phyloP scores from a whole-genome alignment of 2,329 filamentous ascomycete species.

The Cercospora berteroae region DNA sequence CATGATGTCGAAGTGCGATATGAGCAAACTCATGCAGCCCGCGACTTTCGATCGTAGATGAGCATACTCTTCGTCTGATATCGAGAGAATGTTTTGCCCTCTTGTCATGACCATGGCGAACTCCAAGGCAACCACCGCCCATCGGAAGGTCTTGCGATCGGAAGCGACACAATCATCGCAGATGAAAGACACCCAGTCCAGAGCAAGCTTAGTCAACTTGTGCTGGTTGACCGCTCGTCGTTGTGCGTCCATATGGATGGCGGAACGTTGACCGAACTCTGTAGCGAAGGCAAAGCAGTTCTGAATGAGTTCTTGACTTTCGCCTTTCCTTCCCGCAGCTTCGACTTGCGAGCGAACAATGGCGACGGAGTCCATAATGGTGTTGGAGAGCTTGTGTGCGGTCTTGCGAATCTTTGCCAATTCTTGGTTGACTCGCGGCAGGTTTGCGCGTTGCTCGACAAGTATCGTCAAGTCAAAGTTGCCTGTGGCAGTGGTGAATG shows the following conservation, averaged over 20 bases:
- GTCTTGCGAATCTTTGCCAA: conserved; percentile 93
- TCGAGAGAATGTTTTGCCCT: conserved; percentile 85
- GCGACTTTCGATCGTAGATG: conserved; percentile 83
- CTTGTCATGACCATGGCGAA: conserved; percentile 97
- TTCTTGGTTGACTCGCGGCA: conserved; percentile 86
- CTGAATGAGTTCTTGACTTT: conserved; percentile 94
- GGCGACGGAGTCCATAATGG: conserved; percentile 98
- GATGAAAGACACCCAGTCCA: conserved; percentile 98
- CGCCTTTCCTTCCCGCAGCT: conserved; percentile 55
- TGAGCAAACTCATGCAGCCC: conserved; percentile 94
- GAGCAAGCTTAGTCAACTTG: conserved; percentile 84
- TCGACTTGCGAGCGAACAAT: conserved; percentile 83
- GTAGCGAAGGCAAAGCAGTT: conserved; percentile 99
- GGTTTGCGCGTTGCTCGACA: conserved; percentile 87
- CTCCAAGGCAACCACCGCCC: conserved; percentile 92
- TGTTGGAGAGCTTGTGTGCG: conserved; percentile 92
- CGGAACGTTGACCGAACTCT: conserved; percentile 91
- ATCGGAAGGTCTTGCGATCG: conserved; percentile 93
- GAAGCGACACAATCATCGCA: conserved; percentile 94
- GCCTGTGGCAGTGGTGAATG: conserved; percentile 77
- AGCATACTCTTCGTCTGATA: conserved; percentile 84
- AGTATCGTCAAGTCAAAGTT: conserved; percentile 84
- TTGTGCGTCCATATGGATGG: conserved; percentile 94
- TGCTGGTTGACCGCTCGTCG: conserved; percentile 95
- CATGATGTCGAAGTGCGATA: conserved; percentile 99